Base-by-base conservation (phyloP, 2,329 filamentous ascomycete species). In the Penicillium concentricum region DNA sequence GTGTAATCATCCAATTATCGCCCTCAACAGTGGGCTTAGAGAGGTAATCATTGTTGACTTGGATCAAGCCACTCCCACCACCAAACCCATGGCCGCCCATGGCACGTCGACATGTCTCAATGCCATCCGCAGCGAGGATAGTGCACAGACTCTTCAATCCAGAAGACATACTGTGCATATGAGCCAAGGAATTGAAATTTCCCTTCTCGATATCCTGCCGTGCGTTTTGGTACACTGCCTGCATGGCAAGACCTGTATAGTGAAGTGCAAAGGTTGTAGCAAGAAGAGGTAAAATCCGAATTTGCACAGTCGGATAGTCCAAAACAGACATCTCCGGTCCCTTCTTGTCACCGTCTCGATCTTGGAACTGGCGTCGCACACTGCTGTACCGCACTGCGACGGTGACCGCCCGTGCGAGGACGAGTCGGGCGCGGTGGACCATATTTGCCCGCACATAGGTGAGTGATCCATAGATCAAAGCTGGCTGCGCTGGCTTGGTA, bases 1-100 rank as follows among this genome's bases (percentile, higher is more conserved):
- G 80, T 0, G 79, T 82, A 39, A 83, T 82, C 80, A 83, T 83
- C 79, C 80, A 82, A 54, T 83, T 83, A 63, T 83, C 81, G 2
- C 81, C 81, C 60, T 84, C 81, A 2, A 84, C 81, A 0, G 81
- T 83, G 0, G 79, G 80, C 64, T 83, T 83, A 3, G 79, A 66
- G 4, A 66, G 35, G 32, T 67, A 67, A 18, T 67, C 65, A 39
- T 62, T 62, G 61, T 82, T 81, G 37, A 82, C 69, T 30, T 81
- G 78, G 12, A 83, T 78, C 32, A 82, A 74, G 2, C 81, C 81
- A 63, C 79, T 82, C 1, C 76, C 78, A 18, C 79, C 80, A 4
- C 80, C 79, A 60, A 82, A 83, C 0, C 81, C 81, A 65, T 83
- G 81, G 0, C 81, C 81, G 18, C 81, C 81, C 74, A 82, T 76